A percentile compares a stretch with the other conserved stretches of the same genome.
Evolutionary conservation across 768 basidiomycete genomes (phyloP).

Genomic region (Suillus sp.): DNA sequence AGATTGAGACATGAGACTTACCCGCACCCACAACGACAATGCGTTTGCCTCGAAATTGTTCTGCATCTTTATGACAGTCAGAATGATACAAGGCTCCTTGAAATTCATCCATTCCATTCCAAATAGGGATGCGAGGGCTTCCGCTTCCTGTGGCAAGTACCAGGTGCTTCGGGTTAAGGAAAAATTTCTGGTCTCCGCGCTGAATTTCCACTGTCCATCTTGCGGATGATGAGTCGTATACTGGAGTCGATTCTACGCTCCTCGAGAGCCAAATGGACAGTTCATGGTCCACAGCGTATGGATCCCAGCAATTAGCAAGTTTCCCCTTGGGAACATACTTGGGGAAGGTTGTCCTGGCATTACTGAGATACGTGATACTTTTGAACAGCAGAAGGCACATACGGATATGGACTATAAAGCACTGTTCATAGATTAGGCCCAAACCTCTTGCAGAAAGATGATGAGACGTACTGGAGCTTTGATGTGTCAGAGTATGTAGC

Average conservation of each 20-base stretch:
- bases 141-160: background rate
- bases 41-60: background rate
- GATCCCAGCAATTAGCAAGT: background rate
- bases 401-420: background rate
- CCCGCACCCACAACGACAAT: background rate
- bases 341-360: background rate
- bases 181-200: background rate
- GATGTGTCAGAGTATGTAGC: background rate
- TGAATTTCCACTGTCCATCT: background rate
- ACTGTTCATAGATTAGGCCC: background rate
- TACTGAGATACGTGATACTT: background rate
- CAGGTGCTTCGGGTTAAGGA: background rate
- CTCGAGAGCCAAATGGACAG: background rate
- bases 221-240: background rate
- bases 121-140: background rate
- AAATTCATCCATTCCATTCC: background rate
- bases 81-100: constrained; percentile 2
- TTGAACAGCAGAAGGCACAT: background rate
- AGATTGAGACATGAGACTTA: background rate
- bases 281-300: background rate
- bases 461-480: background rate
- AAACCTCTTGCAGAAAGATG: background rate
- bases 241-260: background rate
- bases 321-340: background rate
- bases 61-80: background rate